Evolutionary conservation across 225 moss, liverwort and hornwort species (phyloP), one percentile per base, ranked within the genome.

Genomic region (Marchantia paleacea): DNA sequence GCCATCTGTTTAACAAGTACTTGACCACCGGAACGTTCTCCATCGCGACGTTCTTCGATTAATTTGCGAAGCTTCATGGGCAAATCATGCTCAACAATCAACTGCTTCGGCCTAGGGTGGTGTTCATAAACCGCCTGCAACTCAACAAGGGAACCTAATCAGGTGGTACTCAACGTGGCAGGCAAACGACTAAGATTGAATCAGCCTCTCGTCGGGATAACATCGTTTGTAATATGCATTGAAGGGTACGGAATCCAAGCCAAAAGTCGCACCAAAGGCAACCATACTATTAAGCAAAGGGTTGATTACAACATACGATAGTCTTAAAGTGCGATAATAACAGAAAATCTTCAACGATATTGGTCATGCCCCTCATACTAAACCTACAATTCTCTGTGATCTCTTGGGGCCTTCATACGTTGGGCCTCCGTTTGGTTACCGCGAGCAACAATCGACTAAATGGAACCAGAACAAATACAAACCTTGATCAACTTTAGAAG

Each of bases 1-100:
- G 97, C 94, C 93, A 97, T 89, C 84, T 97, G 97, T 89, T 94
- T 94, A 80, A 97, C 94, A 69, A 97, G 94, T 79, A 97, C 97
- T 92, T 97, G 94, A 69, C 91, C 91, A 68, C 95, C 94, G 84
- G 92, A 87, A 64, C 92, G 91, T 86, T 96, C 96, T 53, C 97
- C 94, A 69, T 93, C 92, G 26, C 93, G 90, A 75, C 96, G 89
- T 76, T 97, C 97, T 86, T 94, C 93, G 62, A 97, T 94, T 78
- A 97, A 87, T 66, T 90, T 92, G 16, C 87, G 91, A 48, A 97
- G 85, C 76, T 89, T 92, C 78, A 69, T 83, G 30, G 93, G 94
- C 83, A 97, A 83, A 55, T 94, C 92, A 83, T 93, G 91, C 88
- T 97, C 97, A n/a, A 90, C 93, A 67, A 97, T 93, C 58, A 97